A percentile compares a stretch with the other conserved stretches of the same genome.
phyloP scores from a whole-genome alignment of 2,329 filamentous ascomycete species.

The Incumbomyces lentus region DNA sequence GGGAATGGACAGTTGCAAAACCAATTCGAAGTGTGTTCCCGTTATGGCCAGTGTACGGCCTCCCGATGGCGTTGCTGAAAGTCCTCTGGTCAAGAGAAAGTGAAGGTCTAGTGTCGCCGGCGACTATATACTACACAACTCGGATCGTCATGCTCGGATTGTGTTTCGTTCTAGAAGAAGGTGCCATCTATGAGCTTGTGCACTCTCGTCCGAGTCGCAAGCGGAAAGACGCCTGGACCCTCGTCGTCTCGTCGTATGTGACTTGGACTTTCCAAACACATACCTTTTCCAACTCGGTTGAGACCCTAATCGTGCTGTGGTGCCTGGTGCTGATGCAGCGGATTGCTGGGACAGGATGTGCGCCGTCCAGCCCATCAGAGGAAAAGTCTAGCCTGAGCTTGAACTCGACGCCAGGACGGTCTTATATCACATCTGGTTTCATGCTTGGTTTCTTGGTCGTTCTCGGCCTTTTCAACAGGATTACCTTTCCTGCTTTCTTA shows the following conservation, averaged over 20 bases:
- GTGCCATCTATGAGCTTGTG: conserved; percentile 88
- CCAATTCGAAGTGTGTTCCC: conserved; percentile 95
- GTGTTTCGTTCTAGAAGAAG: conserved; percentile 95
- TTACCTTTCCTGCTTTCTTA: conserved; percentile 91
- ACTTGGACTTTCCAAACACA: conserved; percentile 99
- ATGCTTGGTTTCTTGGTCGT: conserved; percentile 72
- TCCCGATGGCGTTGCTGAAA: conserved; percentile 84
- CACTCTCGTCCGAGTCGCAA: conserved; percentile 51
- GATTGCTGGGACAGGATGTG: conserved; percentile 39
- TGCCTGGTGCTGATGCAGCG: conserved; percentile 82
- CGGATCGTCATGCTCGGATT: conserved; percentile 84
- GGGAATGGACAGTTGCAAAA: conserved; percentile 84
- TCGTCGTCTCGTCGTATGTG: conserved; percentile 92
- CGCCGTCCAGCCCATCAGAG: background rate
- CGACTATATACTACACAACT: conserved; percentile 79
- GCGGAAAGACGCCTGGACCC: conserved; percentile 62
- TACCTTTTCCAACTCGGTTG: conserved; percentile 95
- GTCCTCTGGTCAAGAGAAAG: conserved; percentile 87
- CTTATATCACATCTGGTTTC: conserved; percentile 45
- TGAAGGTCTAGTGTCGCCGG: conserved; percentile 66
- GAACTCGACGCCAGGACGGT: background rate
- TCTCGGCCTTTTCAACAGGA: conserved; percentile 87
- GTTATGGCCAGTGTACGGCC: conserved; percentile 86
- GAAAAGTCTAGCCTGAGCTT: background rate
- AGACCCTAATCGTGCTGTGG: conserved; percentile 89